phyloP scores from a whole-genome alignment of 192 early-diverging fungal species.

The Backusella luteola region DNA sequence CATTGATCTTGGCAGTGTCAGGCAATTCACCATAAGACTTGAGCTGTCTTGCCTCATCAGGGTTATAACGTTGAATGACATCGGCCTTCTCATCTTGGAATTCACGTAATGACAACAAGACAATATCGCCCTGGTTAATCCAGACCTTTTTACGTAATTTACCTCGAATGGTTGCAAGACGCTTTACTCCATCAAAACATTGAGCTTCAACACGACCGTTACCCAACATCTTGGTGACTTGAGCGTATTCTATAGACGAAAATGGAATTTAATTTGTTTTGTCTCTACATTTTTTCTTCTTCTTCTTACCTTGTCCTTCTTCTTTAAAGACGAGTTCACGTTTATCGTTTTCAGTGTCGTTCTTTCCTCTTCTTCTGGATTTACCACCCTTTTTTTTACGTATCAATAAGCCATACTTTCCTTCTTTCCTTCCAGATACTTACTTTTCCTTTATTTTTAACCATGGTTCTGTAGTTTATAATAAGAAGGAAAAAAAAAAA shows the following conservation, averaged over 20 bases:
- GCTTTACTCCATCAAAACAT: constrained; percentile 87
- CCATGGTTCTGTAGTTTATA: constrained; percentile 1
- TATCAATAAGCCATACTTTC: not conserved
- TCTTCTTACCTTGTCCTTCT: constrained; percentile 78
- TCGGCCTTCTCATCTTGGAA: constrained; percentile 91
- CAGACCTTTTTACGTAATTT: constrained; percentile 98
- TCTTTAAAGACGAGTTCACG: constrained; percentile 97
- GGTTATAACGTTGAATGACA: constrained; percentile 93
- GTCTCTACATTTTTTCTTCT: not conserved
- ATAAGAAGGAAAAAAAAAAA: constrained; percentile 11
- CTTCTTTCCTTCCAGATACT: not conserved
- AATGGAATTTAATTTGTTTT: not conserved
- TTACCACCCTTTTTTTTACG: constrained; percentile 67
- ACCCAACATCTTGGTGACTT: constrained; percentile 94
- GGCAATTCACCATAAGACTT: constrained; percentile 95
- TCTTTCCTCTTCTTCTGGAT: constrained; percentile 93
- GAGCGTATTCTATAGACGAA: constrained; percentile 75
- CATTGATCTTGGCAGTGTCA: constrained; percentile 81
- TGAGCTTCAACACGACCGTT: constrained; percentile 91
- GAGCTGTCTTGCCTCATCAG: constrained; percentile 92
- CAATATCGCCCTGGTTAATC: constrained; percentile 91
- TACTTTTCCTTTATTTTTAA: constrained; percentile 23
- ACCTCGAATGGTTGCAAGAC: constrained; percentile 94
- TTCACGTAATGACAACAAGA: constrained; percentile 88
- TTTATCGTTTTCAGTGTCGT: constrained; percentile 93